Base-by-base conservation (phyloP, 2,329 filamentous ascomycete species). In the Pseudopyricularia cyperi region DNA sequence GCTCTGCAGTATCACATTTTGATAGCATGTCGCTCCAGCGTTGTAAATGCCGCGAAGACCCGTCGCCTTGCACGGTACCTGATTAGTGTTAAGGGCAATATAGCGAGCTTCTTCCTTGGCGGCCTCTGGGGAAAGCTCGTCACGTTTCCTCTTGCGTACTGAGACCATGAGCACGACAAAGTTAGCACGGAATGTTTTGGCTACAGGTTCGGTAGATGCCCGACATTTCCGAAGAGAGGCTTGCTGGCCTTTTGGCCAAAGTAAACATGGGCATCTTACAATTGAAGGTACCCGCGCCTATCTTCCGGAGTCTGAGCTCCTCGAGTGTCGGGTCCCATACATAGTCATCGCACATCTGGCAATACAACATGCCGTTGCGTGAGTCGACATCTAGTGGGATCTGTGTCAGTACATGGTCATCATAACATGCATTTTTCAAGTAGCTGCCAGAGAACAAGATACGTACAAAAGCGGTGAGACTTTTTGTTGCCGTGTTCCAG, bases 21-120 rank as follows among this genome's bases (percentile, higher is more conserved):
- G 91, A 68, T 96, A 98, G 71, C 91, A 98, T 11, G 93, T 97
- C 54, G 94, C 89, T n/a, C 91, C 93, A 65, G 95, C 91, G 63
- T 97, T 98, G 68, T 95, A 96, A 55, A 98, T 85, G 32, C 91
- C 91, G 34, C 93, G 82, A 37, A 96, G 79, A 9, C 93, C 91
- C 58, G 85, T 89, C 17, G 89, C 89, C 53, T 87, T 82, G 63
- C 91, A 96, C 12, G 89, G 86, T 7, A 87, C 83, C 53, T 82
- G 79, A 28, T 79, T 83, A 12, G 89, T 90, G 63, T 96, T 94
- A 55, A 75, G 75, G 39, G 82, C 77, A 57, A 95, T 84, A 60
- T 87, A 89, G 52, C 80, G 75, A 53, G 88, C 81, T 56, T 91
- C 86, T 54, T 90, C 85, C 58, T 81, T 82, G 28, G 76, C 67